Base-by-base conservation (phyloP, 2,329 filamentous ascomycete genomes). In the Colletotrichum magnum region DNA sequence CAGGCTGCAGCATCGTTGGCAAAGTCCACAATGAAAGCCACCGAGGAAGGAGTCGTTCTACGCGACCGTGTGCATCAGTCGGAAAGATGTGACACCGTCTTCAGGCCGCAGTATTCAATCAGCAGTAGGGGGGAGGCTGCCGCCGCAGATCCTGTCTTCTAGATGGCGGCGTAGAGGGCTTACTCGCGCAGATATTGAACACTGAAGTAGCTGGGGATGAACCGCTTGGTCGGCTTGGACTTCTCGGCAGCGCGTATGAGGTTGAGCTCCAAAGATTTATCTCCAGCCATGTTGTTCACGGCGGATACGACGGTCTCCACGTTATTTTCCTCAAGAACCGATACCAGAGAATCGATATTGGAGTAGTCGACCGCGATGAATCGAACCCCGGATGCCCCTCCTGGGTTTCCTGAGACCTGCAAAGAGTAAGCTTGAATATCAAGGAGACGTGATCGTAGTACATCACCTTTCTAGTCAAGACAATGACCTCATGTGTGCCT, bases 301-400 rank as follows among this genome's bases (percentile, higher is more conserved):
- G 79, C 74, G 0, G 83, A 86, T 26, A 87, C 80, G 39, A 86
- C 73, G 0, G 80, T 85, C 57, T 85, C 75, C 26, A 86, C 72
- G 0, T 79, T 79, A 72, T 85, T 75, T 28, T 75, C 72, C 53
- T 77, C 74, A 10, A 80, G 75, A 4, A 72, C 41, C 15, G 69
- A 62, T 13, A 69, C 62, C 4, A 79, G 10, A 18, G 47, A 66
- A 1, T 61, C 62, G 13, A 76, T 62, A 28, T 74, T 68, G 51
- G 50, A 32, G 61, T 79, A 80, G 72, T 79, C 72, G 13, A 77
- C 75, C 0, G 71, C 62, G 2, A 77, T 24, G 7, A 77, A 72
- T 18, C 50, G 73, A 1, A 70, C 64, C 10, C 74, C 73, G 9
- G 76, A 63, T 6, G 73, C 62, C 0, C 64, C 69, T 32, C 71